phyloP scores from a whole-genome alignment of 768 basidiomycete species.

The Mycena rebaudengoi region DNA sequence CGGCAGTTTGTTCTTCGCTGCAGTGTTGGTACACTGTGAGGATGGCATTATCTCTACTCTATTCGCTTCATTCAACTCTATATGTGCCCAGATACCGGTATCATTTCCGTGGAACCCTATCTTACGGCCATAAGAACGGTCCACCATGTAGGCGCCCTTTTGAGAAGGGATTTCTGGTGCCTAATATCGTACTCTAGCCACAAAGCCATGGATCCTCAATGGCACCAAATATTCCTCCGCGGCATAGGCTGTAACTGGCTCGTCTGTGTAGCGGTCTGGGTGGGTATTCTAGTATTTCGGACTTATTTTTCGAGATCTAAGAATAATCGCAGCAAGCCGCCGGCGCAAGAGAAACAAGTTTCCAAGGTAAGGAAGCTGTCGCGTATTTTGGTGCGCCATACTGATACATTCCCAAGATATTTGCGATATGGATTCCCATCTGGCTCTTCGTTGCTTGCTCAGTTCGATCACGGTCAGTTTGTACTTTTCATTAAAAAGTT shows the following conservation, averaged over 20 bases:
- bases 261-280: conserved; percentile 78
- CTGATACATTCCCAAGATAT: conserved; percentile 46
- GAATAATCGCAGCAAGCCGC: conserved; percentile 64
- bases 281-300: conserved; percentile 39
- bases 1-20: conserved; percentile 76
- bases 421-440: conserved; percentile 77
- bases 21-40: conserved; percentile 71
- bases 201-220: conserved; percentile 70
- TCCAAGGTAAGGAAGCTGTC: conserved; percentile 59
- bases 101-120: conserved; percentile 69
- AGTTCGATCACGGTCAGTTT: conserved; percentile 71
- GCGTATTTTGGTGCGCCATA: neutral
- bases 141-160: conserved; percentile 62
- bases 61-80: neutral
- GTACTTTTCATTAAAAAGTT: neutral
- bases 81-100: conserved; percentile 58
- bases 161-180: neutral
- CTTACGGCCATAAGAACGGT: conserved; percentile 56
- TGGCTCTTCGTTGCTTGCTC: conserved; percentile 80
- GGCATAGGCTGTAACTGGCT: conserved; percentile 85
- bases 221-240: conserved; percentile 78
- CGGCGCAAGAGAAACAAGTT: conserved; percentile 69
- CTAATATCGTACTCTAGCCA: conserved; percentile 46
- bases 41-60: neutral
- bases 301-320: neutral